Evolutionary conservation across 441 rosid genomes (phyloP), one percentile per base, ranked within the genome.

Genomic region (Adansonia grandidieri): DNA sequence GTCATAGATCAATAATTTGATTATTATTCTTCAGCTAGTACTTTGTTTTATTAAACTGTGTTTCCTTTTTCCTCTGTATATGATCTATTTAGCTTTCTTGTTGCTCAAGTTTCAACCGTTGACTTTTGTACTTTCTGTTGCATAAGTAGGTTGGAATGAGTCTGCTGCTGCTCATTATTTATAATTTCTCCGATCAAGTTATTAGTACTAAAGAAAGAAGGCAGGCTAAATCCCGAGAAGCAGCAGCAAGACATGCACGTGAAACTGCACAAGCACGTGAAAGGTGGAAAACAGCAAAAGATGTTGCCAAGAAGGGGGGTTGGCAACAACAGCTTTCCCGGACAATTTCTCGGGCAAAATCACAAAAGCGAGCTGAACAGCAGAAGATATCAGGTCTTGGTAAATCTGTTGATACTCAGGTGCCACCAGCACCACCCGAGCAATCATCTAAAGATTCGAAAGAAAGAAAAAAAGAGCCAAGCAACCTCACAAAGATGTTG

Each of bases 141-240:
- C 45, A 61, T 7, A 67, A 79, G 81, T 80, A 91, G 95, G 95
- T 80, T 37, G 78, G 82, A 74, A 71, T 89, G 84, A 84, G 84
- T 80, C 84, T 86, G 71, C 53, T 88, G 40, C 86, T 91, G 82
- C 77, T 91, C 72, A 84, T 89, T 80, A 71, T 91, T 28, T 88
- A 89, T 74, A 91, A 91, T 86, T 91, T 89, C 70, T 91, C 93
- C 45, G 93, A 87, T 80, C 93, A 91, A 89, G 92, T 85, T 80
- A 84, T 91, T 15, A 84, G 84, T 5, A 88, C 92, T 58, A 84
- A 88, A 75, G 93, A 88, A 78, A 89, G 78, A 83, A 76, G 89
- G 74, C 83, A 83, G 60, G 92, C 93, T 48, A 87, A 83, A 81
- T 86, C 89, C 5, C 82, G 95, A 73, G 95, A 91, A 86, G 92